Base-by-base conservation (phyloP, 2,329 filamentous ascomycete genomes). In the Pseudopithomyces chartarum region DNA sequence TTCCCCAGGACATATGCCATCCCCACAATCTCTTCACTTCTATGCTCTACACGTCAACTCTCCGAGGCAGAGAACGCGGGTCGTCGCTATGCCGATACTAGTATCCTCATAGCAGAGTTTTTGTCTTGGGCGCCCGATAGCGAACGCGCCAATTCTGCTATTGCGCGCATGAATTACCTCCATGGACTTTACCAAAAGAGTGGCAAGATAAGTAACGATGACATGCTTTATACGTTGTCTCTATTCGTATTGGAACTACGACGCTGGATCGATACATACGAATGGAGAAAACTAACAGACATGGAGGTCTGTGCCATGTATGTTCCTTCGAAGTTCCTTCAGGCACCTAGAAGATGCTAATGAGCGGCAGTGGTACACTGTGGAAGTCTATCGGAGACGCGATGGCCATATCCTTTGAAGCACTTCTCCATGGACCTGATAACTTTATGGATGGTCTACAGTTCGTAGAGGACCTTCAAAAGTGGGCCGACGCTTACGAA, bases 301-400 rank as follows among this genome's bases (percentile, higher is more conserved):
- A 80, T 92, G 74, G 90, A 93, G 73, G 72, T 79, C 10, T 90
- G 87, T 59, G 89, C 88, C 0, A 74, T 88, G 68, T 66, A 58
- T 54, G 65, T 59, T 0, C 20, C n/a, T 26, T 20, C 7, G 39
- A 42, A 26, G 26, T 52, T 6, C 12, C 22, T 46, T 36, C 5
- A 36, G 5, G 3, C 12, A 36, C 11, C 6, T 36, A 11, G 13
- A 5, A 5, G 3, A 36, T 34, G 10, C 47, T 17, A 46, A 34
- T 33, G 2, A 13, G 6, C 1, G 1, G 1, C 38, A 71, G 66
- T 29, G 87, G 84, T 15, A 86, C 85, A 0, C 86, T 90, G 66
- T 92, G 89, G 89, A 90, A 90, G 73, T 81, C 81, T 51, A 76
- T 91, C 15, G 90, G 89, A 13, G 87, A 91, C 63, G 84, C 85